Conservation (phyloP, 1,284 basidiomycete genomes). For the Malassezia vespertilionis region DNA sequence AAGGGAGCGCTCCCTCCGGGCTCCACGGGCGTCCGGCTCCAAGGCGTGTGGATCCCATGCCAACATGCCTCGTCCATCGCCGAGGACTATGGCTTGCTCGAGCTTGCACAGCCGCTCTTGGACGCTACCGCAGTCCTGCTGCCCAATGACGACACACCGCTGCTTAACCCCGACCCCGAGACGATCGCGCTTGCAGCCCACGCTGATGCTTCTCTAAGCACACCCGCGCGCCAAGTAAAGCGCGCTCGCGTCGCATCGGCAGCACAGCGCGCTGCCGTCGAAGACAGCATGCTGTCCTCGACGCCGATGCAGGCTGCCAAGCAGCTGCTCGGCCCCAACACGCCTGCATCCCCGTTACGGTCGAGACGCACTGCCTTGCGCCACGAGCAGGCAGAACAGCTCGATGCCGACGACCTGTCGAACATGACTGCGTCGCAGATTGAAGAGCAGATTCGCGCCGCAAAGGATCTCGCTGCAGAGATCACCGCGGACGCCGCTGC, state of each 20-base stretch:
- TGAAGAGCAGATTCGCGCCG: constrained; percentile 36
- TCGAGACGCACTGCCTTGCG: constrained; percentile 5
- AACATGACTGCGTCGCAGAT: constrained; percentile 31
- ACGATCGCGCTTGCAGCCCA: constrained; percentile 10
- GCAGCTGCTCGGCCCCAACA: background rate
- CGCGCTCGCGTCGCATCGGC: constrained; percentile 3
- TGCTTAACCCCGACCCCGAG: constrained; percentile 22
- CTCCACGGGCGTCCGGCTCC: constrained; percentile 55
- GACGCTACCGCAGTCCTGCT: constrained; percentile 64
- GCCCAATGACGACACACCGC: constrained; percentile 25
- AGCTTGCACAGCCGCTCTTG: constrained; percentile 59
- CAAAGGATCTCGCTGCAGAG: constrained; percentile 35
- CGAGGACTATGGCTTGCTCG: constrained; percentile 56
- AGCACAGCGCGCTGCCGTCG: background rate
- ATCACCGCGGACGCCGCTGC: constrained; percentile 19
- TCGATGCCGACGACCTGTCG: constrained; percentile 25
- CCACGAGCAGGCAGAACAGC: constrained; percentile 14
- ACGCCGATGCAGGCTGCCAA: constrained; percentile 9
- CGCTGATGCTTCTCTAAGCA: background rate
- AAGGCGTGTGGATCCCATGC: constrained; percentile 77
- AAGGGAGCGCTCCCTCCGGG: constrained; percentile 30
- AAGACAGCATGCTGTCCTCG: background rate
- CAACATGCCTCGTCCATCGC: constrained; percentile 61
- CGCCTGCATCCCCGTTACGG: background rate
- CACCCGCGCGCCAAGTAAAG: constrained; percentile 16